These are phyloP conservation scores for Phoma herbarum DNA, from an alignment of 2,329 filamentous ascomycete species.

Conservation along the genomic window DNA sequence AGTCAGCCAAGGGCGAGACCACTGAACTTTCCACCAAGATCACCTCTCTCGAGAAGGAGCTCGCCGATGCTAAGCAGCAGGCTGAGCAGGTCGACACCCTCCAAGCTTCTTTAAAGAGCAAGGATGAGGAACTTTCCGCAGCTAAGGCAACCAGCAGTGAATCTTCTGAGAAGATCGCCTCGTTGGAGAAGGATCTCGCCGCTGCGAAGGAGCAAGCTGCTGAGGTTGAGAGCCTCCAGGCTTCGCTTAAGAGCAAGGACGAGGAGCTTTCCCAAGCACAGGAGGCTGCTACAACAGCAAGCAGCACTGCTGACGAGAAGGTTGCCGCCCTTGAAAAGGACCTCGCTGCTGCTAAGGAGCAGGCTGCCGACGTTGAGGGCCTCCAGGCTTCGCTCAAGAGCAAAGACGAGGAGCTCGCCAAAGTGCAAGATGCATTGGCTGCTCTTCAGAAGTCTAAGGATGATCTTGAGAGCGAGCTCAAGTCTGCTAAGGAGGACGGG, in stretches of 20 bases:
- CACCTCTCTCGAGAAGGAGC: conserved; percentile 24
- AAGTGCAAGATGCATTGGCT: conserved; percentile 12
- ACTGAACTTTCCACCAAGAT: conserved; percentile 20
- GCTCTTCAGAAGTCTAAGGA: conserved; percentile 31
- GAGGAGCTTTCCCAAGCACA: conserved; percentile 26
- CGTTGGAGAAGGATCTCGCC: conserved; percentile 30
- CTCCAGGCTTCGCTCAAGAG: not conserved
- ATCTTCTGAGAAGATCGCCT: conserved; percentile 35
- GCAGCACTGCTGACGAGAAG: conserved; percentile 34
- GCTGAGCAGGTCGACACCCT: conserved; percentile 1
- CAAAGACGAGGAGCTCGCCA: not conserved
- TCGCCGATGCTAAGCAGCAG: conserved; percentile 21
- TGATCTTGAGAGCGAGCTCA: conserved; percentile 30
- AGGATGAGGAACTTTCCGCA: conserved; percentile 22
- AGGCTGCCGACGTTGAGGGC: conserved; percentile 7
- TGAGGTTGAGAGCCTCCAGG: conserved; percentile 9
- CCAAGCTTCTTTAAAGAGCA: conserved; percentile 6
- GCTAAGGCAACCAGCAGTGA: conserved; percentile 33
- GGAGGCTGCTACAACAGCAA: conserved; percentile 31
- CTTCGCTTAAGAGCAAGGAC: conserved; percentile 22
- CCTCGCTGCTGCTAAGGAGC: conserved; percentile 30
- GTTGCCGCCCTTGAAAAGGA: conserved; percentile 40
- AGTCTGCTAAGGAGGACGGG: conserved; percentile 29
- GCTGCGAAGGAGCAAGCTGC: conserved; percentile 25
- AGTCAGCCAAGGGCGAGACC: conserved; percentile 33